Percentiles rank a stretch among this genome's conserved stretches.
These are phyloP conservation scores for Picea sitchensis DNA, from an alignment of 75 land plant genomes.

Conservation along the genomic window DNA sequence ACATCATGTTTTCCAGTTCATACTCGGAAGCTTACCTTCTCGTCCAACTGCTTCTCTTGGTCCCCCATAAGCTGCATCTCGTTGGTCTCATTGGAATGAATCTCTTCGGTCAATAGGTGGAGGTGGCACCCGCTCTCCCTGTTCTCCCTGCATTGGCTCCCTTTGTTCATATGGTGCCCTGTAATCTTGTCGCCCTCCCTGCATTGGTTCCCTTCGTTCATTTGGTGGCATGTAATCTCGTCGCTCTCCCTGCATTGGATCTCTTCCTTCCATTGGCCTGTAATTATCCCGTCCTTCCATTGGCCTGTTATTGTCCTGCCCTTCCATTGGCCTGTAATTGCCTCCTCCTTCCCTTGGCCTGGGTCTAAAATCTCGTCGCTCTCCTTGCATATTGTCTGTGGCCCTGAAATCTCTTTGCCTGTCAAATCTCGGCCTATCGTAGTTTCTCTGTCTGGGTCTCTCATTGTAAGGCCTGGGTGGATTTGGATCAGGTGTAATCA, in stretches of 20 bases:
- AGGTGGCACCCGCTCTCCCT: constrained; percentile 20
- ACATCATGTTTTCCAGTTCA: no score
- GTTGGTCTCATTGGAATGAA: no score
- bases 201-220: constrained; percentile 4
- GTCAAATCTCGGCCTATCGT: constrained; percentile 17
- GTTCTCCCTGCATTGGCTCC: neutral
- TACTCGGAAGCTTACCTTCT: no score
- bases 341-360: neutral
- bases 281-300: no score
- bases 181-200: constrained; percentile 6
- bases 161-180: constrained; percentile 14
- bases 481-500: constrained; percentile 17
- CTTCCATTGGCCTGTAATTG: neutral
- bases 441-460: constrained; percentile 19
- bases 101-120: no score
- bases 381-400: constrained; percentile 17
- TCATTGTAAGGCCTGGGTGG: constrained; percentile 48
- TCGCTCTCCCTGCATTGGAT: neutral
- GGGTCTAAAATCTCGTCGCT: constrained; percentile 21
- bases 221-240: constrained; percentile 16
- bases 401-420: constrained; percentile 15
- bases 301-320: no score
- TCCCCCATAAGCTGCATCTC: no score
- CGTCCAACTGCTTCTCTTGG: no score
- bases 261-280: neutral